These are phyloP conservation scores for Takashimella tepidaria DNA, from an alignment of 1,284 basidiomycete genomes.

Conservation along the genomic window DNA sequence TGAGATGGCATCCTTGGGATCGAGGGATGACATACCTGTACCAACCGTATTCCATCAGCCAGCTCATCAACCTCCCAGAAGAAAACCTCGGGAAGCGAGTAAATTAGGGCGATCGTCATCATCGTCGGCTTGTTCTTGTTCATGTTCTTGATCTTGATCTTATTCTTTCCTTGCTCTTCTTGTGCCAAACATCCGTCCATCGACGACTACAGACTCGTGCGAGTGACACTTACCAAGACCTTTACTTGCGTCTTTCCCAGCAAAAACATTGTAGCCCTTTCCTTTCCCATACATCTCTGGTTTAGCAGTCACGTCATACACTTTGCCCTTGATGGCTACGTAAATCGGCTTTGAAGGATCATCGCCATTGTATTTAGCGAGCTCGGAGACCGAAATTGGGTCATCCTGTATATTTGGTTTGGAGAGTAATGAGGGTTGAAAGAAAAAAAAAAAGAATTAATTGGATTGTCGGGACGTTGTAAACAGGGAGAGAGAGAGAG, in stretches of 20 bases:
- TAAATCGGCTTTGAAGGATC: conserved; percentile 45
- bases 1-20: conserved; percentile 77
- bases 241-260: conserved; percentile 84
- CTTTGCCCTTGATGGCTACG: conserved; percentile 50
- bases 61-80: too few relatives aligned
- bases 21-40: conserved; percentile 69
- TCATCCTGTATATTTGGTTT: conserved; percentile 26
- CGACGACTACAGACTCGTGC: too few relatives aligned
- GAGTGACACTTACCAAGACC: conserved; percentile 67
- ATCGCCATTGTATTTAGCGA: conserved; percentile 41
- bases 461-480: neutral
- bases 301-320: conserved; percentile 47
- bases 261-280: conserved; percentile 51
- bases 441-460: neutral
- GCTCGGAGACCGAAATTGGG: conserved; percentile 38
- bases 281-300: conserved; percentile 49
- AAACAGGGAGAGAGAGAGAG: neutral
- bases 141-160: too few relatives aligned
- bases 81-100: too few relatives aligned
- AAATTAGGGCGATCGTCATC: too few relatives aligned
- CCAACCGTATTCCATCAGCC: too few relatives aligned
- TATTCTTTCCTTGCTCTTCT: too few relatives aligned
- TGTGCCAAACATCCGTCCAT: too few relatives aligned
- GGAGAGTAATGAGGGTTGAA: neutral
- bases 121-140: too few relatives aligned